These are phyloP conservation scores for Phaseolus coccineus DNA, from an alignment of 331 rosid genomes.

Conservation along the genomic window DNA sequence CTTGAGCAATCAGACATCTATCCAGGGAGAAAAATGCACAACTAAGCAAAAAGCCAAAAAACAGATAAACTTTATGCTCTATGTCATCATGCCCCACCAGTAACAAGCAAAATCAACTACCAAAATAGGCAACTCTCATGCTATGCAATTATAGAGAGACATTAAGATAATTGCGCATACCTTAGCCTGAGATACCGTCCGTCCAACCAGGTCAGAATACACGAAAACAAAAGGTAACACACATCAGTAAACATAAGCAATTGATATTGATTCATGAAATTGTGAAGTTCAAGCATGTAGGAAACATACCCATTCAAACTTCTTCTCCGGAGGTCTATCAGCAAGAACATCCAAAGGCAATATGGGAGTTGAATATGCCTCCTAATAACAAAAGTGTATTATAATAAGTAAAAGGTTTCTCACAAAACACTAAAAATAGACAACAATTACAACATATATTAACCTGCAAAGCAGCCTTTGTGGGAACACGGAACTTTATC, in stretches of 20 bases:
- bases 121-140: not conserved
- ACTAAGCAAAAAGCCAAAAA: not conserved
- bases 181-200: conserved; percentile 70
- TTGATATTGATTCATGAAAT: conserved; percentile 36
- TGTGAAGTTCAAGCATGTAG: conserved; percentile 1
- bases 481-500: conserved; percentile 85
- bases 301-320: conserved; percentile 80
- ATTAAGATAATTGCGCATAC: conserved; percentile 53
- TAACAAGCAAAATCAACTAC: conserved; percentile 38
- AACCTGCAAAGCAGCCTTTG: conserved; percentile 91
- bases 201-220: conserved; percentile 49
- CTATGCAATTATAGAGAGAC: conserved; percentile 14
- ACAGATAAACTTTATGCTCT: conserved; percentile 1
- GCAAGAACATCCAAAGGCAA: conserved; percentile 92
- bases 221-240: conserved; percentile 51
- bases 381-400: conserved; percentile 54
- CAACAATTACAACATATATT: not conserved
- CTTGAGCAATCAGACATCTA: conserved; percentile 13
- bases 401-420: conserved; percentile 31
- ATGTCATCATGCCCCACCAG: conserved; percentile 11
- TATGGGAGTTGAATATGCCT: conserved; percentile 84
- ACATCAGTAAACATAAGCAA: conserved; percentile 48
- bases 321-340: conserved; percentile 90
- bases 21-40: not conserved
- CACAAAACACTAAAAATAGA: conserved; percentile 16